A percentile compares a stretch with the other conserved stretches of the same genome.
phyloP scores from a whole-genome alignment of 768 basidiomycete genomes.

The Cystobasidium ongulense region DNA sequence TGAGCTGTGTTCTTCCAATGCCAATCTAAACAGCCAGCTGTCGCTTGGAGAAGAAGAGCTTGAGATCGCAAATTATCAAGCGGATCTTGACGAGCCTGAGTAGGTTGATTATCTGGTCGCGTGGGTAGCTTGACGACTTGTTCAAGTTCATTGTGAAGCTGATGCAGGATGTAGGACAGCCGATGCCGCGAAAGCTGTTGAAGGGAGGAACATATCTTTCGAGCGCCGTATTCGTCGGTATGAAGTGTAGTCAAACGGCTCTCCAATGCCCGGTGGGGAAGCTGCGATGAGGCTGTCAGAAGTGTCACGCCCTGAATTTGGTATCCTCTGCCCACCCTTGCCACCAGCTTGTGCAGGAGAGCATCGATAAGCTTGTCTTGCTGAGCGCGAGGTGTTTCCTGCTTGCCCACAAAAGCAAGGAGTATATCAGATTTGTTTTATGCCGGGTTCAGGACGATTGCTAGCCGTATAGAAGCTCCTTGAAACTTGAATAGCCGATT shows the following conservation, averaged over 20 bases:
- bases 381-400: not conserved
- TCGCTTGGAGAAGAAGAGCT: not conserved
- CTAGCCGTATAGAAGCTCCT: no score
- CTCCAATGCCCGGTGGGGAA: not conserved
- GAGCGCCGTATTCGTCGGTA: not conserved
- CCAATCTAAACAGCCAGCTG: conserved; percentile 11
- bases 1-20: conserved; percentile 9
- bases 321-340: not conserved
- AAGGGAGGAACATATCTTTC: not conserved
- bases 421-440: no score
- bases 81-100: not conserved
- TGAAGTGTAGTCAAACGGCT: not conserved
- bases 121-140: conserved; percentile 25
- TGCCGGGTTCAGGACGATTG: no score
- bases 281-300: not conserved
- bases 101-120: not conserved
- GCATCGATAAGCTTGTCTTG: not conserved
- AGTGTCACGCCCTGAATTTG: not conserved
- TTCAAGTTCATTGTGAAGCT: conserved; percentile 16
- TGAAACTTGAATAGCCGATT: no score
- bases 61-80: conserved; percentile 9
- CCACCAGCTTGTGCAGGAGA: not conserved
- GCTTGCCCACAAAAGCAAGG: not conserved
- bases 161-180: conserved; percentile 2
- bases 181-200: conserved; percentile 3